phyloP scores from a whole-genome alignment of 2,329 filamentous ascomycete genomes.

The Chalaropsis thielavioides region DNA sequence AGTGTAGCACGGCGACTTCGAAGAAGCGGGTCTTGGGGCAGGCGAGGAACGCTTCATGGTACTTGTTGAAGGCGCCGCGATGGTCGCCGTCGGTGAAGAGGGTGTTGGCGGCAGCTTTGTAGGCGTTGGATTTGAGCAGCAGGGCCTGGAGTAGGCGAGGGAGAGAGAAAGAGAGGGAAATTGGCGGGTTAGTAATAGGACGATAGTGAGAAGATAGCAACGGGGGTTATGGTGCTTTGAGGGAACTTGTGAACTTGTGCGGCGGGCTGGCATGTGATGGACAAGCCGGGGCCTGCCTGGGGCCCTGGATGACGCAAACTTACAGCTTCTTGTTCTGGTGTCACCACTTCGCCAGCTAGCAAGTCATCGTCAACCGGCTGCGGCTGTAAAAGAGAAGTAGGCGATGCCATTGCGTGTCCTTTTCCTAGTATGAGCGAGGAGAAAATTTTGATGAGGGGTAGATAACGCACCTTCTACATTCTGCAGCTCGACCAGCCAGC shows the following conservation, averaged over 20 bases:
- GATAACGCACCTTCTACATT: not conserved
- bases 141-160: conserved; percentile 43
- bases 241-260: not conserved
- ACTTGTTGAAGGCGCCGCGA: conserved; percentile 64
- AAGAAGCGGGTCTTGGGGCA: conserved; percentile 79
- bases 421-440: not conserved
- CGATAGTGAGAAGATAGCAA: too few species aligned
- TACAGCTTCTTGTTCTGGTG: conserved; percentile 44
- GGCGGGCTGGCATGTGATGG: not conserved
- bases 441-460: not conserved
- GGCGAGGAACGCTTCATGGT: conserved; percentile 62
- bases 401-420: not conserved
- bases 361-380: conserved; percentile 21
- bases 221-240: not conserved
- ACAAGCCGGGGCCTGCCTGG: not conserved
- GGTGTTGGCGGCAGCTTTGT: conserved; percentile 63
- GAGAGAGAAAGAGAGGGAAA: not conserved
- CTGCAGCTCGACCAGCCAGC: not conserved
- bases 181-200: too few species aligned
- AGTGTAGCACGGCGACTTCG: conserved; percentile 72
- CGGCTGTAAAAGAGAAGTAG: not conserved
- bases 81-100: conserved; percentile 62
- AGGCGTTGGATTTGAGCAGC: conserved; percentile 52
- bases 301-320: conserved; percentile 20
- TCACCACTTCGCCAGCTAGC: conserved; percentile 28